Conservation (phyloP, 108 stramenopile genomes). For the Cyclotella kingstonii region DNA sequence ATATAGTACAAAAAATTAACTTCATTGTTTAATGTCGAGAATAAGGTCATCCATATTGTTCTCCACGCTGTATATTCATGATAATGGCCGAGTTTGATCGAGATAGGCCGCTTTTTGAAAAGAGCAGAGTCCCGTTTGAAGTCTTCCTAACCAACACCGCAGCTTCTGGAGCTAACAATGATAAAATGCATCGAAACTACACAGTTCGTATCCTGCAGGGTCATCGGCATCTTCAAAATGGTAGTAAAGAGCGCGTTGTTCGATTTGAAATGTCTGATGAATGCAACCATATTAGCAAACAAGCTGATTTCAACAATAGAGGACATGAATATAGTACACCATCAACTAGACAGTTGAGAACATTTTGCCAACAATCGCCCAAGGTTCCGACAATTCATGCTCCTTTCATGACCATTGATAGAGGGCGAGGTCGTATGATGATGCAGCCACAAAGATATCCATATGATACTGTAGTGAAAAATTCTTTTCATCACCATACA, state of each 20-base stretch:
- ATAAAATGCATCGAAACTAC: constrained; percentile 20
- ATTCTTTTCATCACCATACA: constrained; percentile 1
- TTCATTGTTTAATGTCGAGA: no score
- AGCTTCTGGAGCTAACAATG: neutral
- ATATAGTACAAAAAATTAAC: no score
- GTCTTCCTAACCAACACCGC: constrained; percentile 8
- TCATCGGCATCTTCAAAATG: constrained; percentile 22
- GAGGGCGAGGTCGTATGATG: constrained; percentile 12
- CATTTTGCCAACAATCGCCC: constrained; percentile 7
- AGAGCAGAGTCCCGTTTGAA: constrained; percentile 33
- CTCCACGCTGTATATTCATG: no score
- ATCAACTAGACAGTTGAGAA: neutral
- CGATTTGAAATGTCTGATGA: constrained; percentile 56
- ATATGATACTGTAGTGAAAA: neutral
- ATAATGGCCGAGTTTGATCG: constrained; percentile 35
- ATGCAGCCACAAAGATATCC: constrained; percentile 8
- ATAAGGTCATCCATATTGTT: no score
- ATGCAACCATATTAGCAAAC: constrained; percentile 20
- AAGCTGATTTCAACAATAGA: neutral
- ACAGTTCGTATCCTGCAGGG: constrained; percentile 45
- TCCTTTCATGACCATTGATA: constrained; percentile 33
- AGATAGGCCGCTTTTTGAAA: constrained; percentile 37
- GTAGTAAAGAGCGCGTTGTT: constrained; percentile 41
- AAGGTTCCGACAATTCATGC: constrained; percentile 28
- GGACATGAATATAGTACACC: constrained; percentile 13